Evolutionary conservation across 768 basidiomycete species (phyloP).

Genomic region (Glaciozyma martinii): DNA sequence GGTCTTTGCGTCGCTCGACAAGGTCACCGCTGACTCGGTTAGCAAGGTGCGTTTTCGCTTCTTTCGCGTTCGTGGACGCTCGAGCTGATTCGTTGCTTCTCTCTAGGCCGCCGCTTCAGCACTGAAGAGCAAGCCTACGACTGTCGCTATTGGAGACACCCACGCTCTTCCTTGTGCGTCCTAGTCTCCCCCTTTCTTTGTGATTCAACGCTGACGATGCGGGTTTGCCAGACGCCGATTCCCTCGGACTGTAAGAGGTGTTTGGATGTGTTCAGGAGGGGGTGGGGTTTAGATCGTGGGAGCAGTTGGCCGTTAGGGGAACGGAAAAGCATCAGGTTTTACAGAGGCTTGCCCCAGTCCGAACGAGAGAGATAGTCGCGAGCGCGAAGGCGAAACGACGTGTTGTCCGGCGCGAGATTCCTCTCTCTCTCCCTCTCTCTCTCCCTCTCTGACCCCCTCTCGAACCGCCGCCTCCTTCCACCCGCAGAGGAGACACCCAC

Average conservation of each 20-base stretch:
- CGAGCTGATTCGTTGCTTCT: neutral
- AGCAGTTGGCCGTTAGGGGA: too few relatives aligned
- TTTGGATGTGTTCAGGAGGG: neutral
- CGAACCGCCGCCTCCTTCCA: too few relatives aligned
- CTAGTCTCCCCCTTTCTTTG: rapidly evolving
- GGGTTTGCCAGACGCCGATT: constrained; percentile 26
- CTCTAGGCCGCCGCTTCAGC: constrained; percentile 57
- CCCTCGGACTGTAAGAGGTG: constrained; percentile 29
- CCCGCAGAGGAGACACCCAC: too few relatives aligned
- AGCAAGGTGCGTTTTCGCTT: constrained; percentile 52
- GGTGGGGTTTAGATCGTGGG: neutral
- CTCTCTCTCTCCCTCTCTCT: too few relatives aligned
- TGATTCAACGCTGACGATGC: neutral
- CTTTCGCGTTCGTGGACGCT: neutral
- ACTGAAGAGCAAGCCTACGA: constrained; percentile 69
- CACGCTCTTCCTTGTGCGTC: constrained; percentile 51
- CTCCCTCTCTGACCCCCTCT: too few relatives aligned
- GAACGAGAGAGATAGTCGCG: too few relatives aligned
- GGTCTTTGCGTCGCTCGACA: constrained; percentile 61
- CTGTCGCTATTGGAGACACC: constrained; percentile 74
- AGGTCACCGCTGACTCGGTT: constrained; percentile 56
- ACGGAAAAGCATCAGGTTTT: too few relatives aligned
- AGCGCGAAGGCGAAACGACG: too few relatives aligned
- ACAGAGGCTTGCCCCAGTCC: too few relatives aligned
- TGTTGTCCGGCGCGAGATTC: too few relatives aligned